A percentile compares a stretch with the other conserved stretches of the same genome.
phyloP scores from a whole-genome alignment of 768 basidiomycete species.

The Mycena leptocephala region DNA sequence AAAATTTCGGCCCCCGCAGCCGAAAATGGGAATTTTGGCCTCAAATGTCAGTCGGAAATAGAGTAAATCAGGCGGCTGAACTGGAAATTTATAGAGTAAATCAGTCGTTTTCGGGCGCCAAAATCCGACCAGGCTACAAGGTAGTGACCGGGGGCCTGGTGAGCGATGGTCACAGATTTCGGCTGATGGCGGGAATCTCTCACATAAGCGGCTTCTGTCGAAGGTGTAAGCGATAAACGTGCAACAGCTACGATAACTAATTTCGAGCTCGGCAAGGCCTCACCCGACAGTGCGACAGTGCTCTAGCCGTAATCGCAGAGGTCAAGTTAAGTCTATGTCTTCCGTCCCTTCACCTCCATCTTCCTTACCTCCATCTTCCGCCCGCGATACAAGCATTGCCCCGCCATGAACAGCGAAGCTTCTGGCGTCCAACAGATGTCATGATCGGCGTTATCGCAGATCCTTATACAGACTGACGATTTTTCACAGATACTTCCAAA shows the following conservation, averaged over 20 bases:
- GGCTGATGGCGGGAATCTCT: background rate
- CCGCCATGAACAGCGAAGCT: background rate
- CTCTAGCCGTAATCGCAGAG: background rate
- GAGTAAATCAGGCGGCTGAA: too few relatives aligned
- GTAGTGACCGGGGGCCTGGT: too few relatives aligned
- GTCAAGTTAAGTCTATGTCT: background rate
- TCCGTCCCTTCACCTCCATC: background rate
- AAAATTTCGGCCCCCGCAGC: too few relatives aligned
- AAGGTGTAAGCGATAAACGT: background rate
- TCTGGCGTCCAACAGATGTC: background rate
- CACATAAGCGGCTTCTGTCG: background rate
- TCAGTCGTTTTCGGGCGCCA: too few relatives aligned
- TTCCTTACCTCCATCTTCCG: background rate
- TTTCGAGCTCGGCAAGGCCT: background rate
- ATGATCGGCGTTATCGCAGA: background rate
- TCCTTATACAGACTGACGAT: background rate
- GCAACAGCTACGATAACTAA: background rate
- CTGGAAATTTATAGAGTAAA: too few relatives aligned
- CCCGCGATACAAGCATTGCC: background rate
- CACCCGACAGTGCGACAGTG: background rate
- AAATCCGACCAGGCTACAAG: too few relatives aligned
- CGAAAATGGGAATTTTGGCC: too few relatives aligned
- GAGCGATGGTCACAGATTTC: background rate
- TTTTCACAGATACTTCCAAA: background rate
- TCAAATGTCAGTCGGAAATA: too few relatives aligned